Evolutionary conservation across 2,329 filamentous ascomycete genomes (phyloP).

Genomic region (Epichloe bromicola): DNA sequence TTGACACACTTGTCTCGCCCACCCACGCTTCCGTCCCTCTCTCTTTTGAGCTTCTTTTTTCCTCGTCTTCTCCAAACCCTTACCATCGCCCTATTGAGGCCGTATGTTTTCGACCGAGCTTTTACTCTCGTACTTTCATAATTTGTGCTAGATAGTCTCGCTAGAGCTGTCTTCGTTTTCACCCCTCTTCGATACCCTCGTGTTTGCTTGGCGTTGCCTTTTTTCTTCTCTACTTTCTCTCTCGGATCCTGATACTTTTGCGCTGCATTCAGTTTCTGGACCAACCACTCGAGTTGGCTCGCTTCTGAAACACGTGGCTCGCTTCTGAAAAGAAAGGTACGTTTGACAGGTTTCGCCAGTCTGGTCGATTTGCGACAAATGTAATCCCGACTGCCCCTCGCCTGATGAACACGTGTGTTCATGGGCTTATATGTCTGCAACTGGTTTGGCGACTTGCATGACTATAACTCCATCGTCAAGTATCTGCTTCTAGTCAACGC

Average conservation of each 20-base stretch:
- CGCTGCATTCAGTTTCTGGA: neutral
- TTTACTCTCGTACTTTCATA: neutral
- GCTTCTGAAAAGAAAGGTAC: neutral
- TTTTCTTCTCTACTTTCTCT: neutral
- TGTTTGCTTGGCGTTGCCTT: slow-evolving; percentile 9
- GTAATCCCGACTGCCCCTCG: neutral
- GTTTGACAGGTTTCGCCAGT: neutral
- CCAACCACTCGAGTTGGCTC: neutral
- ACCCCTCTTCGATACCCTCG: slow-evolving; percentile 8
- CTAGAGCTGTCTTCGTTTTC: neutral
- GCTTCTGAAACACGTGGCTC: neutral
- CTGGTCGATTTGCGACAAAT: neutral
- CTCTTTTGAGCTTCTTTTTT: slow-evolving; percentile 5
- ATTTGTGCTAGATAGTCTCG: slow-evolving; percentile 3
- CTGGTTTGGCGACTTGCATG: neutral
- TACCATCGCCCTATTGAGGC: slow-evolving; percentile 2
- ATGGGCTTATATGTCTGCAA: neutral
- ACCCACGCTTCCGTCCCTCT: slow-evolving; percentile 8
- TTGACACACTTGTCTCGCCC: slow-evolving; percentile 6
- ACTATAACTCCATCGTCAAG: neutral
- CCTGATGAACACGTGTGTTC: neutral
- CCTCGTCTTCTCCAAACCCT: neutral
- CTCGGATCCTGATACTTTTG: slow-evolving; percentile 2
- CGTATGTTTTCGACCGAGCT: neutral
- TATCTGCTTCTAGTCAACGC: neutral